A percentile compares a stretch with the other conserved stretches of the same genome.
Conservation (phyloP, 805 yeast genomes). For the Pichia rugopelliculosa region DNA sequence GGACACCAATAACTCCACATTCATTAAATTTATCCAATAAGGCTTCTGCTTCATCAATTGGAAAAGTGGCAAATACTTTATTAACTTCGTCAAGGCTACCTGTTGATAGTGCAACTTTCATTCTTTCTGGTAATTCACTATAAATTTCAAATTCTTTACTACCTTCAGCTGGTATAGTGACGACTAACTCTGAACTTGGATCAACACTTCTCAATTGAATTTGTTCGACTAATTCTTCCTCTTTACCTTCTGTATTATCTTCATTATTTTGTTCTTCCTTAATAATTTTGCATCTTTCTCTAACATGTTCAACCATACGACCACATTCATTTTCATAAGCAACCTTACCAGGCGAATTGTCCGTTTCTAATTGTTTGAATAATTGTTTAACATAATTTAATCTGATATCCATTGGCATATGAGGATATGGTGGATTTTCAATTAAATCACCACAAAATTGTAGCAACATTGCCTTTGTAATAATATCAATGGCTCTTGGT, state of each 20-base stretch:
- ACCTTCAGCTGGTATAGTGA: constrained; percentile 58
- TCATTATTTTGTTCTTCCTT: constrained; percentile 36
- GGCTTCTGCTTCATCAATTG: constrained; percentile 72
- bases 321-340: constrained; percentile 71
- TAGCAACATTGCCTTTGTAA: constrained; percentile 71
- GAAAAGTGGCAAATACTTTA: constrained; percentile 66
- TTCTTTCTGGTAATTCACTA: constrained; percentile 45
- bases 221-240: constrained; percentile 59
- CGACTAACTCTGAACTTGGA: constrained; percentile 67
- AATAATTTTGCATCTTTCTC: constrained; percentile 63
- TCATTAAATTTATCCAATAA: constrained; percentile 68
- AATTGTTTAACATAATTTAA: constrained; percentile 31
- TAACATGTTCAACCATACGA: constrained; percentile 69
- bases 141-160: constrained; percentile 49
- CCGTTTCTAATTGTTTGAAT: constrained; percentile 51
- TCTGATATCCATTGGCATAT: constrained; percentile 13
- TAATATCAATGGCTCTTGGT: constrained; percentile 49
- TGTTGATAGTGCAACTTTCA: constrained; percentile 73
- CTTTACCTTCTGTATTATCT: constrained; percentile 31
- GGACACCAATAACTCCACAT: constrained; percentile 78
- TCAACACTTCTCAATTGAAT: constrained; percentile 87
- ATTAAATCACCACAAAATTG: constrained; percentile 46
- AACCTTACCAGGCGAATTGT: constrained; percentile 51
- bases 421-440: constrained; percentile 10
- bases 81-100: constrained; percentile 72